Evolutionary conservation across 2,329 filamentous ascomycete genomes (phyloP).

Genomic region (Lojkania enalia): DNA sequence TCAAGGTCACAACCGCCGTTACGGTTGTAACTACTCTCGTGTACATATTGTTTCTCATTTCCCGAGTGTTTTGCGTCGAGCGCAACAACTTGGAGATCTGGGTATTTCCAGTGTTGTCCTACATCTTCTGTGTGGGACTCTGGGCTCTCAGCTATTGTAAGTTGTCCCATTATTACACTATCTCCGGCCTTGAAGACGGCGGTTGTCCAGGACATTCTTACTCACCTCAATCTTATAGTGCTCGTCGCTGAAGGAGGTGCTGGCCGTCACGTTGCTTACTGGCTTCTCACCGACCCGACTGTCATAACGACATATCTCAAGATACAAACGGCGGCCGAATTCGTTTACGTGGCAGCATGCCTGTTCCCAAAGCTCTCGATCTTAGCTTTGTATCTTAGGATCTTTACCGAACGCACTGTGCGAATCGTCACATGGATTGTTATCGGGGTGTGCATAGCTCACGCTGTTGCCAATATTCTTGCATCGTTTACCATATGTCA

Average conservation of each 20-base stretch:
- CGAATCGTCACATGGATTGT: slow-evolving; percentile 1
- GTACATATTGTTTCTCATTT: not conserved
- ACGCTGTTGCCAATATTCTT: slow-evolving; percentile 8
- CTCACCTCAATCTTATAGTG: not conserved
- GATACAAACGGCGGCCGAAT: slow-evolving; percentile 7
- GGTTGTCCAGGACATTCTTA: not conserved
- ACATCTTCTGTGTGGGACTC: slow-evolving; percentile 2
- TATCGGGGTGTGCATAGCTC: slow-evolving; percentile 8
- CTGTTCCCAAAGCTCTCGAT: slow-evolving; percentile 4
- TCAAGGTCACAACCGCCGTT: not conserved
- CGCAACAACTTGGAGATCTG: not conserved
- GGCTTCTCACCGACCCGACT: slow-evolving; percentile 2
- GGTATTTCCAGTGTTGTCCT: slow-evolving; percentile 1
- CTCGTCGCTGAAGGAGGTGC: not conserved
- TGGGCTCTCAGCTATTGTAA: slow-evolving; percentile 1
- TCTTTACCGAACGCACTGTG: slow-evolving; percentile 2
- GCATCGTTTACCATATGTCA: slow-evolving; percentile 6
- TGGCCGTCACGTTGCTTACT: slow-evolving; percentile 2
- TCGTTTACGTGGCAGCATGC: slow-evolving; percentile 1
- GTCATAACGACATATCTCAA: slow-evolving; percentile 4
- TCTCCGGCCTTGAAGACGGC: not conserved
- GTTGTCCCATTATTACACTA: not conserved
- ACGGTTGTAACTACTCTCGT: slow-evolving; percentile 1
- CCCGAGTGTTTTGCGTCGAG: not conserved
- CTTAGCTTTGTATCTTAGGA: slow-evolving; percentile 1